Base-by-base conservation (phyloP, 371 early-diverging fungal genomes). In the Apophysomyces variabilis region DNA sequence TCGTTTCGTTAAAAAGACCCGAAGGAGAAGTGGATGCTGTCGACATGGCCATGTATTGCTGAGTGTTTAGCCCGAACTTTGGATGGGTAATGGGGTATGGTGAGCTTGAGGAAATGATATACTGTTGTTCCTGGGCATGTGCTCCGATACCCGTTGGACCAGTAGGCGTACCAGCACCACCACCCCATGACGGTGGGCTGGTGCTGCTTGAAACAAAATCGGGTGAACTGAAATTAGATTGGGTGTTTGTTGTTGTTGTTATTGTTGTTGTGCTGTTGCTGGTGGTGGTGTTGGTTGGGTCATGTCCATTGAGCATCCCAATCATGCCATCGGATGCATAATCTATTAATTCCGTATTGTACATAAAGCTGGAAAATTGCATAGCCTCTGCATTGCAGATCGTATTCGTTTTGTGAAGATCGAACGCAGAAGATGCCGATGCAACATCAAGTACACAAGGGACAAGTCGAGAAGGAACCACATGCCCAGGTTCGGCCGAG, bases 331-430 rank as follows among this genome's bases (percentile, higher is more conserved):
- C 21, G 0, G 54, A 50, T 21, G 54, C 21, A 21, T 50, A 50
- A 11, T 21, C 21, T 5, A 50, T 26, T 9, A 50, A 21, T 3
- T 21, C 54, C 4, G 54, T 21, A 50, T 21, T 21, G 21, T 50
- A 50, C 54, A 50, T 50, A 26, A 50, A 21, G 35, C 21, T 50
- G 54, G 54, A 50, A 26, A 50, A 50, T 21, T 50, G 54, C 54
- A 50, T 50, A 4, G 16, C 21, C 9, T 50, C 54, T 16, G 54
- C 54, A 21, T 50, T 50, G 54, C 54, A 50, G 8, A 50, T 50
- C 21, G 54, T 50, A 9, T 50, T 26, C 3, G 54, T 50, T 8
- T 50, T 50, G 54, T 50, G 54, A 7, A 50, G 54, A 50, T 50
- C 54, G 21, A 50, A 50, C 7, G 54, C 54, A 21, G 54, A 50